Evolutionary conservation across 176 grass and related monocot species (phyloP).

Genomic region (Dactylis glomerata): DNA sequence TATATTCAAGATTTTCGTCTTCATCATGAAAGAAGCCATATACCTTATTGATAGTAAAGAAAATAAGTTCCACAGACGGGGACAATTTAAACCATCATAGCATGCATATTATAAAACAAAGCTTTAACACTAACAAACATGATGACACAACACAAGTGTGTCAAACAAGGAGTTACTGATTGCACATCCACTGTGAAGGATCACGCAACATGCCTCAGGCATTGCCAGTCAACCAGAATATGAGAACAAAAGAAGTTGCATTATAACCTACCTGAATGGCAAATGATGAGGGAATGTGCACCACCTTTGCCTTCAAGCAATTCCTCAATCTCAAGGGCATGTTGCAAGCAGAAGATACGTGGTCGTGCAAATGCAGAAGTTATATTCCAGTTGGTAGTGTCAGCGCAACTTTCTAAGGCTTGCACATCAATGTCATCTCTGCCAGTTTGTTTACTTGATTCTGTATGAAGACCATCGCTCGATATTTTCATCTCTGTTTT

Average conservation of each 20-base stretch:
- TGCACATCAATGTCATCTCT: slow-evolving; percentile 18
- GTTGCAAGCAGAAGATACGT: slow-evolving; percentile 94
- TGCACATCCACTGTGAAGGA: slow-evolving; percentile 3
- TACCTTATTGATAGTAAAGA: neutral
- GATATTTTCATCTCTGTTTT: slow-evolving; percentile 23
- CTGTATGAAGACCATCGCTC: slow-evolving; percentile 8
- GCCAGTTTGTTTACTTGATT: slow-evolving; percentile 23
- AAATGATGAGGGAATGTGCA: slow-evolving; percentile 69
- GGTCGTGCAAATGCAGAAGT: slow-evolving; percentile 57
- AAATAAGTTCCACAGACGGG: neutral
- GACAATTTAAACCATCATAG: neutral
- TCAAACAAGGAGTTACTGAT: slow-evolving; percentile 11
- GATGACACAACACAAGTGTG: neutral
- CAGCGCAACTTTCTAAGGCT: slow-evolving; percentile 3
- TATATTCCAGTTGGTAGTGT: slow-evolving; percentile 51
- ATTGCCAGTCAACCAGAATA: slow-evolving; percentile 20
- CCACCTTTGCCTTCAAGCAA: slow-evolving; percentile 75
- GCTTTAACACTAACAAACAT: neutral
- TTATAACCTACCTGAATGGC: slow-evolving; percentile 72
- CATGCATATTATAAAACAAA: neutral
- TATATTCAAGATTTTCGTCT: neutral
- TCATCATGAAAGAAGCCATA: neutral
- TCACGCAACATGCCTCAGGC: neutral
- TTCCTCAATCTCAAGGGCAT: slow-evolving; percentile 85
- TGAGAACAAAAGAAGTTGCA: neutral